Conservation (phyloP, 2,329 filamentous ascomycete species). For the Hysterium pulicare region DNA sequence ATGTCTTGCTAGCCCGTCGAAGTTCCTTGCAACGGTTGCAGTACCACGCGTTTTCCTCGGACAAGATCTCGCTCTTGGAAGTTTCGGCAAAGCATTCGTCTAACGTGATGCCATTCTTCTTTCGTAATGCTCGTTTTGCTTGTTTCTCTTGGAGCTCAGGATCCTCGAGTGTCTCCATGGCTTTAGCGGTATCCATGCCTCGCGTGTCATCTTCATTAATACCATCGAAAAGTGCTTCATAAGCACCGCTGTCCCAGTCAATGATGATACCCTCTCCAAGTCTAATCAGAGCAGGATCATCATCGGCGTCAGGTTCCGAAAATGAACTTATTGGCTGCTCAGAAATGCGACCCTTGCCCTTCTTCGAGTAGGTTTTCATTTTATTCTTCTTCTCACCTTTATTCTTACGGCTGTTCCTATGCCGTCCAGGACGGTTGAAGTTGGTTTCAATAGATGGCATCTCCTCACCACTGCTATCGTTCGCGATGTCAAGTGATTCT, state of each 20-base stretch:
- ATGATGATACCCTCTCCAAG: conserved; percentile 82
- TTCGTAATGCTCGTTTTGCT: conserved; percentile 61
- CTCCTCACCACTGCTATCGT: conserved; percentile 36
- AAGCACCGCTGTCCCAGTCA: conserved; percentile 74
- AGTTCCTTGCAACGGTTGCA: conserved; percentile 95
- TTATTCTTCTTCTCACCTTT: conserved; percentile 32
- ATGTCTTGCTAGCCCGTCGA: conserved; percentile 88
- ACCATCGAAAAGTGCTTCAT: conserved; percentile 64
- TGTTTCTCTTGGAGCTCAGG: conserved; percentile 63
- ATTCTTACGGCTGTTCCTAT: conserved; percentile 21
- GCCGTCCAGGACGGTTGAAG: conserved; percentile 24
- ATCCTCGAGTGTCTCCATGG: conserved; percentile 53
- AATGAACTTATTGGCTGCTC: conserved; percentile 27
- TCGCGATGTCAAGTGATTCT: conserved; percentile 26
- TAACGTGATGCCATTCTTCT: conserved; percentile 73
- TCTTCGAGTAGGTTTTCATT: conserved; percentile 28
- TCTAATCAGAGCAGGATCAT: conserved; percentile 65
- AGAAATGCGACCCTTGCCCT: conserved; percentile 21
- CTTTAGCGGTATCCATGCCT: conserved; percentile 59
- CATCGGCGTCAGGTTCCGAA: conserved; percentile 35
- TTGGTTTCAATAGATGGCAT: conserved; percentile 26
- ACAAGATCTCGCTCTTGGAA: conserved; percentile 87
- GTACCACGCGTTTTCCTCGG: conserved; percentile 96
- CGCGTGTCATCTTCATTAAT: conserved; percentile 48
- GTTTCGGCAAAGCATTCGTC: conserved; percentile 94